phyloP scores from a whole-genome alignment of 2,329 filamentous ascomycete species.

The Fusarium duplospermum region DNA sequence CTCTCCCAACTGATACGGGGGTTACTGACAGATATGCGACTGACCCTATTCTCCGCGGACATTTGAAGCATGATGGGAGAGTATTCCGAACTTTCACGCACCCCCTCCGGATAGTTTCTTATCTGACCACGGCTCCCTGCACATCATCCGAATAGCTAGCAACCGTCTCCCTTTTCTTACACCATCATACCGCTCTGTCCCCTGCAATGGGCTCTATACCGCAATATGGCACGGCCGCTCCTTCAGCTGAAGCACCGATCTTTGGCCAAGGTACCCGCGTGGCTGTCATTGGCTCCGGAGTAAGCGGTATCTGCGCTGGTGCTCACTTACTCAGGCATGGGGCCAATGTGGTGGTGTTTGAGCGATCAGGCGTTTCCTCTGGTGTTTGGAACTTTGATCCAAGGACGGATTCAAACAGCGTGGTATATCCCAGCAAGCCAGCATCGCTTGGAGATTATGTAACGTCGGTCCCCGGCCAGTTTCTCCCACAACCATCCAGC shows the following conservation, averaged over 20 bases:
- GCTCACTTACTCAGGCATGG: constrained; percentile 51
- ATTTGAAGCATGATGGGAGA: background rate
- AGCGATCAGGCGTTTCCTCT: constrained; percentile 47
- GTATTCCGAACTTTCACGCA: background rate
- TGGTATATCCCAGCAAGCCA: constrained; percentile 48
- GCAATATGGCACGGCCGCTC: background rate
- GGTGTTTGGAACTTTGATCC: constrained; percentile 54
- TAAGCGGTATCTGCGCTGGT: constrained; percentile 52
- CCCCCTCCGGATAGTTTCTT: background rate
- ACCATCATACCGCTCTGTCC: background rate
- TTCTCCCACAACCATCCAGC: background rate
- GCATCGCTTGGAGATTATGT: constrained; percentile 44
- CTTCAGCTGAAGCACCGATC: background rate
- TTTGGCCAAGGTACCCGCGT: constrained; percentile 39
- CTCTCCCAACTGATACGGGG: background rate
- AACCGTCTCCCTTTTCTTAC: background rate
- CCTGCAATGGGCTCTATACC: background rate
- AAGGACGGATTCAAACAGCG: constrained; percentile 43
- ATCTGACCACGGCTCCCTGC: background rate
- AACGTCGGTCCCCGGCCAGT: constrained; percentile 21
- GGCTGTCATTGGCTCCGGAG: constrained; percentile 54
- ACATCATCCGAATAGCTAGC: background rate
- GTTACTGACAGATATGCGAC: background rate
- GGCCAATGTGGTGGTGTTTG: constrained; percentile 52
- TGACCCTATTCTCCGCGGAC: background rate